These are phyloP conservation scores for Phytophthora melonis DNA, from an alignment of 352 stramenopile genomes.

Conservation along the genomic window DNA sequence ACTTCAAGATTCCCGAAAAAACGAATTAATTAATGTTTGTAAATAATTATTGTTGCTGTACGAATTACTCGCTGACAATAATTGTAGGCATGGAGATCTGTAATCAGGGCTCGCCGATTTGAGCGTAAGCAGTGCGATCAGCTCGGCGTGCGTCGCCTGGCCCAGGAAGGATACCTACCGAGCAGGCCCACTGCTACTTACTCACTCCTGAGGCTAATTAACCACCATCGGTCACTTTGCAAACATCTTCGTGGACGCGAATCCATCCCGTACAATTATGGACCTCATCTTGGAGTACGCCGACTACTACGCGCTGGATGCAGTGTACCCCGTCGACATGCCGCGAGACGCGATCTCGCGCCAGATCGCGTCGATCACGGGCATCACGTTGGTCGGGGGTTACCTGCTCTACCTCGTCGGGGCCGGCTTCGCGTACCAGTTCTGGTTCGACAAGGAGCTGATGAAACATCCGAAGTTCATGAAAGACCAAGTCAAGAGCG, in stretches of 20 bases:
- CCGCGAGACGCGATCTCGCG: constrained; percentile 53
- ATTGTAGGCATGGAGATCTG: background rate
- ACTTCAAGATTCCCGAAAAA: constrained; percentile 10
- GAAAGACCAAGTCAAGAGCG: constrained; percentile 64
- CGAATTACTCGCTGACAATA: background rate
- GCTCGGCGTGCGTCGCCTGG: background rate
- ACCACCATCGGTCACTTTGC: constrained; percentile 1
- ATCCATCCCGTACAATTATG: constrained; percentile 38
- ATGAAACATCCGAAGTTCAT: constrained; percentile 74
- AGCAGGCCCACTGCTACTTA: background rate
- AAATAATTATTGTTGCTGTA: background rate
- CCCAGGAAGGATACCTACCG: background rate
- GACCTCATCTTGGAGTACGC: constrained; percentile 65
- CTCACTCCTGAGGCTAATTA: background rate
- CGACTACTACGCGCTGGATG: constrained; percentile 62
- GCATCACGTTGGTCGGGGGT: constrained; percentile 59
- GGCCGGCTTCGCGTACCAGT: constrained; percentile 57
- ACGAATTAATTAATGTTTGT: background rate
- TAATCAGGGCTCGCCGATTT: constrained; percentile 49
- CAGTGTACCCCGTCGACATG: constrained; percentile 56
- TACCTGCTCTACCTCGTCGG: constrained; percentile 70
- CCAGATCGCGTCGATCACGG: constrained; percentile 59
- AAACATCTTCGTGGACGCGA: constrained; percentile 6
- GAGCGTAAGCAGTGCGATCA: constrained; percentile 27
- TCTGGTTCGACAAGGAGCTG: constrained; percentile 73